These are phyloP conservation scores for Trichoderma reesei DNA, from an alignment of 495 filamentous ascomycete species.

Conservation along the genomic window DNA sequence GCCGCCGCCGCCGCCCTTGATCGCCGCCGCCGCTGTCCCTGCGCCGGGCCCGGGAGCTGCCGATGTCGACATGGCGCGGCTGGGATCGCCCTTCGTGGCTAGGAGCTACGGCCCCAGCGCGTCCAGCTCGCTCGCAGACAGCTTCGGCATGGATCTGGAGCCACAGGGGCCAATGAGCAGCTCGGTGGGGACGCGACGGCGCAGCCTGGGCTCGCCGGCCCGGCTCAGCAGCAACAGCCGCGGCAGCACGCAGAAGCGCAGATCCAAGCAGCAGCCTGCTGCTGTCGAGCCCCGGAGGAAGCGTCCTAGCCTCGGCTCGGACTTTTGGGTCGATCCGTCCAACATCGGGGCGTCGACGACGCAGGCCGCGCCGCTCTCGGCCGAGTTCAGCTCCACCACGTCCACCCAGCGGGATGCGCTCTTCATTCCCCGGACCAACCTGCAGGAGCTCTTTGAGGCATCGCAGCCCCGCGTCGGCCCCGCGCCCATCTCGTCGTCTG, in stretches of 20 bases:
- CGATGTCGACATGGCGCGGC: slow-evolving; percentile 27
- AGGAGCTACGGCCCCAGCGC: slow-evolving; percentile 43
- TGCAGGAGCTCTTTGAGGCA: slow-evolving; percentile 10
- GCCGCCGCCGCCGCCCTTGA: slow-evolving; percentile 4
- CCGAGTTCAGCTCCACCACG: slow-evolving; percentile 21
- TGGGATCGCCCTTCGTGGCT: slow-evolving; percentile 54
- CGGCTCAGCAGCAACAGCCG: slow-evolving; percentile 33
- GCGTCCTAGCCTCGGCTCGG: slow-evolving; percentile 32
- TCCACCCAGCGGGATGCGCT: slow-evolving; percentile 19
- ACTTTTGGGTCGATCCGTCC: slow-evolving; percentile 18
- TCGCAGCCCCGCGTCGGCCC: not conserved
- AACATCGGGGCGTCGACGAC: slow-evolving; percentile 14
- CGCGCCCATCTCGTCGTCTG: not conserved
- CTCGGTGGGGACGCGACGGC: slow-evolving; percentile 30
- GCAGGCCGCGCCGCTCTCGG: slow-evolving; percentile 9
- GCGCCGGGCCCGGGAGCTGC: slow-evolving; percentile 1
- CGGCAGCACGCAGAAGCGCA: slow-evolving; percentile 36
- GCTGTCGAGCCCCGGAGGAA: slow-evolving; percentile 21
- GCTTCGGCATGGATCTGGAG: slow-evolving; percentile 25
- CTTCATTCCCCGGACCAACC: slow-evolving; percentile 21
- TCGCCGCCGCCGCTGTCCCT: slow-evolving; percentile 10
- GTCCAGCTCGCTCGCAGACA: slow-evolving; percentile 31
- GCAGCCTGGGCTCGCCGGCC: slow-evolving; percentile 35
- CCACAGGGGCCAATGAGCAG: slow-evolving; percentile 28
- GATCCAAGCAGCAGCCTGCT: slow-evolving; percentile 24